Evolutionary conservation across 371 early-diverging fungal species (phyloP).

Genomic region (Mucor indicus): DNA sequence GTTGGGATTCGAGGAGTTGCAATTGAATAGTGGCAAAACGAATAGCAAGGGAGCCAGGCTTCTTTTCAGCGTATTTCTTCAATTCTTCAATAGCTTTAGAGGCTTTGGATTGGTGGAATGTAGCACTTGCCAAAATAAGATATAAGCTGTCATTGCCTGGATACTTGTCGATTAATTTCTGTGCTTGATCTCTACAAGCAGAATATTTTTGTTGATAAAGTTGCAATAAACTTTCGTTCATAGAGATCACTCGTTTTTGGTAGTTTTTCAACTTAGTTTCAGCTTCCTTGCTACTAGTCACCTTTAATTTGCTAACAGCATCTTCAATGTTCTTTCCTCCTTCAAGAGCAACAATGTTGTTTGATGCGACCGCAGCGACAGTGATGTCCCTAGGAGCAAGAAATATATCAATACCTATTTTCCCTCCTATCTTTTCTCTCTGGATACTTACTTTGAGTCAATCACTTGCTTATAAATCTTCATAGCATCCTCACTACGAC

Average conservation of each 20-base stretch:
- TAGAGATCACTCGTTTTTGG: constrained; percentile 65
- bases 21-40: constrained; percentile 67
- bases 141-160: constrained; percentile 61
- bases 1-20: constrained; percentile 53
- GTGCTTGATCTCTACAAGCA: constrained; percentile 56
- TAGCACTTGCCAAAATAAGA: constrained; percentile 60
- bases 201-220: constrained; percentile 44
- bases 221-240: constrained; percentile 67
- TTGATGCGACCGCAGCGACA: constrained; percentile 63
- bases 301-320: constrained; percentile 55
- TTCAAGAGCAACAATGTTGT: constrained; percentile 63
- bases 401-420: background rate
- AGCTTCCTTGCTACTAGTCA: constrained; percentile 52
- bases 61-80: constrained; percentile 36
- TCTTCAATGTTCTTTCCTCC: constrained; percentile 59
- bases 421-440: too few species aligned
- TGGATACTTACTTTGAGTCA: constrained; percentile 50
- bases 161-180: constrained; percentile 52
- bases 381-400: constrained; percentile 40
- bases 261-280: constrained; percentile 58
- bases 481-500: constrained; percentile 53
- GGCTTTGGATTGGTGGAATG: constrained; percentile 50
- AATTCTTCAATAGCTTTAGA: constrained; percentile 62
- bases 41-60: constrained; percentile 55
- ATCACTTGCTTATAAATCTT: constrained; percentile 64